Evolutionary conservation across 2,329 filamentous ascomycete genomes (phyloP).

Genomic region (Botryotinia globosa): DNA sequence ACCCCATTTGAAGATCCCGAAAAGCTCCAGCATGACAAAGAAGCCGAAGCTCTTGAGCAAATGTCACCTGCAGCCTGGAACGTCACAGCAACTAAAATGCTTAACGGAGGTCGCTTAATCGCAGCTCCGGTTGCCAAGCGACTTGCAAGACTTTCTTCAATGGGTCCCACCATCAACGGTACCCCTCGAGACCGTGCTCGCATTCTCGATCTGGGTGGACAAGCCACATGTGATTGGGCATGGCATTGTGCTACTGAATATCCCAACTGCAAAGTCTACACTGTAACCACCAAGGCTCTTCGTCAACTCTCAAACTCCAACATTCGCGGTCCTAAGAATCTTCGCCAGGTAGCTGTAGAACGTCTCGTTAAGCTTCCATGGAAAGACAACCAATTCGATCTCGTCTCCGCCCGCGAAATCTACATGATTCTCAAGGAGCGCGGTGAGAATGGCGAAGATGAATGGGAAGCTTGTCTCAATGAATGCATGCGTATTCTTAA

Average conservation of each 20-base stretch:
- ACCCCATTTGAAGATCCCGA: constrained; percentile 60
- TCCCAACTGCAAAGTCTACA: constrained; percentile 82
- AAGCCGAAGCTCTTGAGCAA: constrained; percentile 75
- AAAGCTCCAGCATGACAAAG: constrained; percentile 67
- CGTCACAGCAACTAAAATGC: constrained; percentile 57
- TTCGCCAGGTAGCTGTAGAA: constrained; percentile 76
- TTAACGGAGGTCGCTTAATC: constrained; percentile 64
- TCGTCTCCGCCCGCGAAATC: constrained; percentile 84
- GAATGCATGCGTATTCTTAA: constrained; percentile 89
- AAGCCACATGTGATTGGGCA: constrained; percentile 86
- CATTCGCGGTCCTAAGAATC: constrained; percentile 81
- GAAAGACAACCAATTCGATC: constrained; percentile 79
- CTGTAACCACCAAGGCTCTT: constrained; percentile 72
- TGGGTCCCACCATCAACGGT: constrained; percentile 46
- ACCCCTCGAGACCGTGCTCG: constrained; percentile 54
- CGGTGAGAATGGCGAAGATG: constrained; percentile 67
- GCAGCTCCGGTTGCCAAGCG: constrained; percentile 62
- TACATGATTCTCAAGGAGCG: constrained; percentile 78
- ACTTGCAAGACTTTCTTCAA: constrained; percentile 53
- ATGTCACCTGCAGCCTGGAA: constrained; percentile 61
- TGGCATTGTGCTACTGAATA: constrained; percentile 90
- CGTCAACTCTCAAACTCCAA: constrained; percentile 70
- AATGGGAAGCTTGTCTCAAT: constrained; percentile 79
- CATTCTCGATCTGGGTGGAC: constrained; percentile 83
- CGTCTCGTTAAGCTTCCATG: constrained; percentile 82